A percentile compares a stretch with the other conserved stretches of the same genome.
Conservation (phyloP, 192 early-diverging fungal species). For the Entomortierella parvispora region DNA sequence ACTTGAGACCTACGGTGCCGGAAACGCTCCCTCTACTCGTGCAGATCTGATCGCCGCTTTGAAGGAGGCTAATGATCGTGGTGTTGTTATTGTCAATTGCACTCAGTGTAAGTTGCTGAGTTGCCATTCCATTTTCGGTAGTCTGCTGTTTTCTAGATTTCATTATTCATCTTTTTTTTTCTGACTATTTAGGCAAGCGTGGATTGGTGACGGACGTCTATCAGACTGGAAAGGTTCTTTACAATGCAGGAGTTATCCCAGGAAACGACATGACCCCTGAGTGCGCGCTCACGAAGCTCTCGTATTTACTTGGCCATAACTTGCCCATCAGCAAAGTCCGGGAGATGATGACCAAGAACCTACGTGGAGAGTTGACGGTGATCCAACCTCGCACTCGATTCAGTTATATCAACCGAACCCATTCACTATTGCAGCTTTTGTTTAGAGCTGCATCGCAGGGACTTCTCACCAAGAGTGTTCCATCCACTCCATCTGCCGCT, state of each 20-base stretch:
- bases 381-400: constrained; percentile 71
- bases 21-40: constrained; percentile 94
- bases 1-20: constrained; percentile 96
- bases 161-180: not conserved
- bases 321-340: constrained; percentile 77
- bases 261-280: constrained; percentile 97
- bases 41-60: constrained; percentile 86
- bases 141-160: constrained; percentile 32
- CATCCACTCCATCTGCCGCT: not conserved
- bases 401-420: constrained; percentile 70
- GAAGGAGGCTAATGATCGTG: constrained; percentile 87
- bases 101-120: constrained; percentile 81
- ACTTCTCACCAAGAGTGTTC: constrained; percentile 4
- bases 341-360: constrained; percentile 80
- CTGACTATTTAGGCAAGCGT: constrained; percentile 54
- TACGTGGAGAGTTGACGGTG: constrained; percentile 94
- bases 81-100: constrained; percentile 97
- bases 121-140: not conserved
- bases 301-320: constrained; percentile 85
- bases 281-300: constrained; percentile 96
- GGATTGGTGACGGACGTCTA: constrained; percentile 93
- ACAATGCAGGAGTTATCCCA: constrained; percentile 83
- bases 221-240: constrained; percentile 87
- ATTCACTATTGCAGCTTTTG: constrained; percentile 60
- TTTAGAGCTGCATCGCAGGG: constrained; percentile 50